Evolutionary conservation across 2,329 filamentous ascomycete species (phyloP), one percentile per base, ranked within the genome.

Genomic region (Exophiala phaeomuriformis): DNA sequence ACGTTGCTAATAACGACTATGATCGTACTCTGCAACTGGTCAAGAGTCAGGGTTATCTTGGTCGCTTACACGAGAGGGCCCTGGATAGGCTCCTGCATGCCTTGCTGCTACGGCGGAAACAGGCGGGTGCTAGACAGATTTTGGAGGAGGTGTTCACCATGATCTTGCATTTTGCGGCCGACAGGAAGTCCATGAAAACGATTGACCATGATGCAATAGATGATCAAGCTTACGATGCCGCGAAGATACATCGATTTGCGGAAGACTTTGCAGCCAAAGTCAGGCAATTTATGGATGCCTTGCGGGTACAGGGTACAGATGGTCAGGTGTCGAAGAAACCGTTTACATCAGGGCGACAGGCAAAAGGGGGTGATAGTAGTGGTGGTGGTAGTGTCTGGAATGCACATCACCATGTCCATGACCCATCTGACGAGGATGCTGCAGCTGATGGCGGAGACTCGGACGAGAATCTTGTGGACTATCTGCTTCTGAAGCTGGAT

Each of bases 31-130:
- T 80, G 12, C 74, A 76, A 43, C 70, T 71, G 8, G 73, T 74
- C 7, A 74, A 79, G 60, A 85, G 87, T 9, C 78, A 90, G 0
- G 81, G 84, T 37, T 75, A 79, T 40, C 70, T 95, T 8, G 77
- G 84, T 27, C 77, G 82, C 41, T 79, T 83, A 28, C 89, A 95
- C 61, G 84, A 90, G 57, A 75, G 79, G 33, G 79, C 84, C 5
- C 75, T 95, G 1, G 85, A 94, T 65, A 77, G 82, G 47, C 89
- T 94, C 44, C 80, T 90, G 71, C 81, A 83, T 57, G 81, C 82
- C 0, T 72, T 93, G 0, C 77, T 95, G 9, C 72, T 95, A 2
- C 79, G 86, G 54, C 87, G 86, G 63, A 77, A 86, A 35, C 89
- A 95, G 66, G 76, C 82, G 54, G 84, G 87, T 1, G 80, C 90